Percentiles rank a stretch among this genome's conserved stretches.
These are phyloP conservation scores for Shiraia bambusicola DNA, from an alignment of 2,329 filamentous ascomycete genomes.

Conservation along the genomic window DNA sequence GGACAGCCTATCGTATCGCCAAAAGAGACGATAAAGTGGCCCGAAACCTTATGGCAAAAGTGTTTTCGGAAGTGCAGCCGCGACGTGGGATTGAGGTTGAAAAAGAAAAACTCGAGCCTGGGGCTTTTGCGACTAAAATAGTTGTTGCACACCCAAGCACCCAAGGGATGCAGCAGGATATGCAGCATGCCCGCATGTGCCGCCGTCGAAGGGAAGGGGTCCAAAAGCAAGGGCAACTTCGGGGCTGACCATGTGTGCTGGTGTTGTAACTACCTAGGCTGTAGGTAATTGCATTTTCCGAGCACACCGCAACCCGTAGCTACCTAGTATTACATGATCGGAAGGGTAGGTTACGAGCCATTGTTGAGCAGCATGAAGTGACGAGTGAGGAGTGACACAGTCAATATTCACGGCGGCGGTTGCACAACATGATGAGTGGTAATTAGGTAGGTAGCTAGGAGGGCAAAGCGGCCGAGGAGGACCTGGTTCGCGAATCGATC, in stretches of 20 bases:
- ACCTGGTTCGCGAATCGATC: slow-evolving; percentile 39
- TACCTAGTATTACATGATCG: too few relatives aligned
- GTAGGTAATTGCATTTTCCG: too few relatives aligned
- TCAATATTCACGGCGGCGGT: slow-evolving; percentile 27
- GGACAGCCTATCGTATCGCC: not conserved
- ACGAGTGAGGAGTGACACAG: slow-evolving; percentile 24
- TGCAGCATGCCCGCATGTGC: not conserved
- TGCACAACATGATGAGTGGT: slow-evolving; percentile 20
- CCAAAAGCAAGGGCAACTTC: not conserved
- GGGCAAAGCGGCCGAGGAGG: slow-evolving; percentile 14
- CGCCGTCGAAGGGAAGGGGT: not conserved
- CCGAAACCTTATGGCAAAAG: not conserved
- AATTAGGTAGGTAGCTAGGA: slow-evolving; percentile 8
- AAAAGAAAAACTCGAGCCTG: too few relatives aligned
- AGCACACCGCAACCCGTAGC: not conserved
- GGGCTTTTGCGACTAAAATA: not conserved
- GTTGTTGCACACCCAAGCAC: slow-evolving; percentile 1
- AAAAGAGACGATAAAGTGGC: slow-evolving; percentile 2
- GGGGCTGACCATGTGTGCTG: not conserved
- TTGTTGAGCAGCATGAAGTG: slow-evolving; percentile 17
- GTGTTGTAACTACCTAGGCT: too few relatives aligned
- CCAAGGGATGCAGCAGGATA: too few relatives aligned
- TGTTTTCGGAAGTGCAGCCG: too few relatives aligned
- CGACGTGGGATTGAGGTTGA: too few relatives aligned
- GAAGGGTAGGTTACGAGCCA: slow-evolving; percentile 28